phyloP scores from a whole-genome alignment of 306 rosid species.

The Lathyrus sativus region DNA sequence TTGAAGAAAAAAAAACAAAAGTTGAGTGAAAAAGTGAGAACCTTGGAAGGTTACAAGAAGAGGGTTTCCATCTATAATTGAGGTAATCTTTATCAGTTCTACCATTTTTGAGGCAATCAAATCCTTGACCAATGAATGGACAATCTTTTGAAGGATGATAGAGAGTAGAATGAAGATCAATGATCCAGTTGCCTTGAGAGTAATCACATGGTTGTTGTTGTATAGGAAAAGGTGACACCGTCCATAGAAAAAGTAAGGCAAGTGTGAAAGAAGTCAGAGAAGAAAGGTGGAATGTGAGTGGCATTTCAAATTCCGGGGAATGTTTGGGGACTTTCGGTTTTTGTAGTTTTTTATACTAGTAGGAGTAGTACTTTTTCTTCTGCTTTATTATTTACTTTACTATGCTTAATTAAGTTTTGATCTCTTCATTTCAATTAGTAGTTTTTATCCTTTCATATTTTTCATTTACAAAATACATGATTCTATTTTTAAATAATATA shows the following conservation, averaged over 20 bases:
- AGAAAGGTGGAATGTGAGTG: background rate
- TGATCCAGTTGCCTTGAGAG: slow-evolving; percentile 55
- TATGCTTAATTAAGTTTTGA: no score
- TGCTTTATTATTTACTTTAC: no score
- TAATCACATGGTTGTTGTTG: slow-evolving; percentile 42
- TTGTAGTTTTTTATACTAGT: background rate
- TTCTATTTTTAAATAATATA: no score
- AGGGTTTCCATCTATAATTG: slow-evolving; percentile 65
- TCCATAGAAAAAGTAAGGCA: background rate
- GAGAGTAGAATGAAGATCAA: slow-evolving; percentile 37
- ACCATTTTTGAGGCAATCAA: slow-evolving; percentile 60
- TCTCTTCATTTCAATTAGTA: no score
- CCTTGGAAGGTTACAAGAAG: slow-evolving; percentile 63
- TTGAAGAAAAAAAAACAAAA: background rate
- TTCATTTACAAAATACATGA: no score
- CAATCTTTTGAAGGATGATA: slow-evolving; percentile 50
- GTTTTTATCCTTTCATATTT: no score
- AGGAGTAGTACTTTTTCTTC: no score
- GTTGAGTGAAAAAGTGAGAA: slow-evolving; percentile 3
- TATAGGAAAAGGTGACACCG: background rate
- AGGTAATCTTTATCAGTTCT: slow-evolving; percentile 60
- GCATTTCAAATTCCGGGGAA: slow-evolving; percentile 33
- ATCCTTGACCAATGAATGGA: slow-evolving; percentile 55
- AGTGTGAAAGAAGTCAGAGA: background rate
- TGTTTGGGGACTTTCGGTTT: background rate